A percentile compares a stretch with the other conserved stretches of the same genome.
These are phyloP conservation scores for Purpureocillium lavendulum DNA, from an alignment of 2,329 filamentous ascomycete genomes.

Conservation along the genomic window DNA sequence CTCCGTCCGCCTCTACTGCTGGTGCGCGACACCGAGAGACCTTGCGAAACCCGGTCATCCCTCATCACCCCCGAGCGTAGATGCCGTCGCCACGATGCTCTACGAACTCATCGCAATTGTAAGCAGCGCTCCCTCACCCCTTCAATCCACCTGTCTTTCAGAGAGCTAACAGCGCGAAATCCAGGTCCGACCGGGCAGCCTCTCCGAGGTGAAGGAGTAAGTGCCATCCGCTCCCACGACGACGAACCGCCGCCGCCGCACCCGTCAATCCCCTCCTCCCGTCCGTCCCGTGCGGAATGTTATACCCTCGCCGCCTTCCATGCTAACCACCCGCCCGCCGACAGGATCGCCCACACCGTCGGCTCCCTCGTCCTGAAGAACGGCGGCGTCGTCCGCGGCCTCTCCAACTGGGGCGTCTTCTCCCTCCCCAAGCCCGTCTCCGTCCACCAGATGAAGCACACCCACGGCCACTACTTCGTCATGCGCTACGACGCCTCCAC, in stretches of 20 bases:
- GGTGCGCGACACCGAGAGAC: conserved; percentile 4
- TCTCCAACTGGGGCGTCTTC: conserved; percentile 94
- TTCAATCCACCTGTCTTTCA: conserved; percentile 8
- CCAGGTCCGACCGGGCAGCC: conserved; percentile 84
- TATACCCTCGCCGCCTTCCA: background rate
- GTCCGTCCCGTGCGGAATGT: no score
- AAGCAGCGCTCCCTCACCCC: conserved; percentile 21
- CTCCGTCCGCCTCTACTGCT: background rate
- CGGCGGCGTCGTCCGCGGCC: conserved; percentile 83
- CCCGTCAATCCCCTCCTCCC: no score
- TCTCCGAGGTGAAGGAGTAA: conserved; percentile 93
- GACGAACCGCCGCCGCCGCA: conserved; percentile 1
- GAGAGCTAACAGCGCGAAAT: conserved; percentile 8
- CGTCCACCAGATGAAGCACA: conserved; percentile 76
- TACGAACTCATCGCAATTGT: conserved; percentile 98
- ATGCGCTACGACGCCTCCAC: conserved; percentile 87
- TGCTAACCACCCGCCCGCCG: conserved; percentile 8
- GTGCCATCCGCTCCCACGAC: conserved; percentile 24
- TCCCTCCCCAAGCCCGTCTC: conserved; percentile 71
- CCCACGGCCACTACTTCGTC: conserved; percentile 89
- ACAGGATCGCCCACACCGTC: conserved; percentile 77
- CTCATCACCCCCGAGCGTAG: conserved; percentile 7
- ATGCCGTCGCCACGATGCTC: conserved; percentile 58
- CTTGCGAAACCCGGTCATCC: no score
- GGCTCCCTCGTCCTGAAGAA: conserved; percentile 74